Conservation (phyloP, 1,284 basidiomycete species). For the Farysia itapuensis region DNA sequence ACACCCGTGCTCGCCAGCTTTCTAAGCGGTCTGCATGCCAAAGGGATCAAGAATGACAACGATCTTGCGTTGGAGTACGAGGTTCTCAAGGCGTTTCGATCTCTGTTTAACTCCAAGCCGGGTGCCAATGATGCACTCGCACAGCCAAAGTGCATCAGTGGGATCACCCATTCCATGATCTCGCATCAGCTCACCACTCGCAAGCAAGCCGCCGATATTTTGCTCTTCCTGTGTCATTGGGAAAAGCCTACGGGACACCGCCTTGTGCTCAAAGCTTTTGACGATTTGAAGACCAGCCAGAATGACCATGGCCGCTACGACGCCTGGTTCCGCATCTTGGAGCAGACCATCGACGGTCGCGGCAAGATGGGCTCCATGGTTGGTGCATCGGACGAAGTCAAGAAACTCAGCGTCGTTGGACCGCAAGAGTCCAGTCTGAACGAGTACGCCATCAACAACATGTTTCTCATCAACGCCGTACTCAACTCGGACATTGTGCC, state of each 20-base stretch:
- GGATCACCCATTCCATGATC: constrained; percentile 81
- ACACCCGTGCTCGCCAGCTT: constrained; percentile 75
- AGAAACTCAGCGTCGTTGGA: constrained; percentile 61
- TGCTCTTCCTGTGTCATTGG: constrained; percentile 64
- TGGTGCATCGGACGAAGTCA: constrained; percentile 86
- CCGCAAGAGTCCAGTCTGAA: constrained; percentile 82
- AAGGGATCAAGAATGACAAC: constrained; percentile 61
- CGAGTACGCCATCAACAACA: constrained; percentile 53
- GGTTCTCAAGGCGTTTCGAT: constrained; percentile 82
- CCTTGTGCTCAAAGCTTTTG: constrained; percentile 63
- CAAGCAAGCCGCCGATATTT: constrained; percentile 77
- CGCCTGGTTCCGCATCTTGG: constrained; percentile 86
- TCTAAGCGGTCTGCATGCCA: constrained; percentile 60
- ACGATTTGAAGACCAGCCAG: constrained; percentile 49
- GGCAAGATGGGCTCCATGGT: constrained; percentile 95
- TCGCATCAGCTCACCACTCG: constrained; percentile 79
- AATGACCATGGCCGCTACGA: constrained; percentile 67
- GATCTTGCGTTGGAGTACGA: constrained; percentile 82
- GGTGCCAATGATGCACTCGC: constrained; percentile 77
- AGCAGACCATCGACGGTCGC: constrained; percentile 75
- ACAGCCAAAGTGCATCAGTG: constrained; percentile 76
- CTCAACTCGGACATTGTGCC: constrained; percentile 53
- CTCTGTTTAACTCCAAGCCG: constrained; percentile 76
- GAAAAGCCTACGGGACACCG: constrained; percentile 63
- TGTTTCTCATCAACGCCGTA: constrained; percentile 52